A percentile compares a stretch with the other conserved stretches of the same genome.
Conservation (phyloP, 2,329 filamentous ascomycete species). For the Aspergillus amoenus region DNA sequence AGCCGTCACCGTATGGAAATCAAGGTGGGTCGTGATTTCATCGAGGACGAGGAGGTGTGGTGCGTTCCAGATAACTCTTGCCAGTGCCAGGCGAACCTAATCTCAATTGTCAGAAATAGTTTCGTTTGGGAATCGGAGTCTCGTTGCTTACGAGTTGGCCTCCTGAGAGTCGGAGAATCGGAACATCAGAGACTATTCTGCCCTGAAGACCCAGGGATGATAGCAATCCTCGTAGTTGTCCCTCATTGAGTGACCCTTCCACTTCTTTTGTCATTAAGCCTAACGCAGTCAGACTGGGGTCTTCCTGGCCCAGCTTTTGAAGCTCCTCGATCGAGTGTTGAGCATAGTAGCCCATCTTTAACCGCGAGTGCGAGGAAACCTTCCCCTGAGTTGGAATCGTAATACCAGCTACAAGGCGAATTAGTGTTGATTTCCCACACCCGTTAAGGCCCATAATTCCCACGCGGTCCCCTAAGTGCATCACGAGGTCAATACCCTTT, state of each 20-base stretch:
- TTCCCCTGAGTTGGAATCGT: slow-evolving; percentile 60
- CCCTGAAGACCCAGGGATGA: slow-evolving; percentile 70
- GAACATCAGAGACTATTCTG: slow-evolving; percentile 69
- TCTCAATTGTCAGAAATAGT: background rate
- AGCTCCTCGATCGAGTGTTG: slow-evolving; percentile 75
- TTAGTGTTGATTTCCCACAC: slow-evolving; percentile 75
- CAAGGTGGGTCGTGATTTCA: slow-evolving; percentile 81
- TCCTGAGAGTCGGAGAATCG: slow-evolving; percentile 71
- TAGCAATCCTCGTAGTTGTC: slow-evolving; percentile 65
- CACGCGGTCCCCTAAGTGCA: slow-evolving; percentile 71
- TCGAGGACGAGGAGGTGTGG: slow-evolving; percentile 76
- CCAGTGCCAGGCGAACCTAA: slow-evolving; percentile 61
- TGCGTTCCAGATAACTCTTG: slow-evolving; percentile 64
- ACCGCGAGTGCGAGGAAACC: slow-evolving; percentile 65
- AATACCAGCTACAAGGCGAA: slow-evolving; percentile 67
- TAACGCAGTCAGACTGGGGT: slow-evolving; percentile 62
- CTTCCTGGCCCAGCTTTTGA: slow-evolving; percentile 54
- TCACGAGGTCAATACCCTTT: slow-evolving; percentile 64
- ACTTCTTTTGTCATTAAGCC: slow-evolving; percentile 59
- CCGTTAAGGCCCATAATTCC: slow-evolving; percentile 79
- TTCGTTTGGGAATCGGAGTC: background rate
- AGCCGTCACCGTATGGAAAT: slow-evolving; percentile 76
- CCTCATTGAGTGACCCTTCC: slow-evolving; percentile 59
- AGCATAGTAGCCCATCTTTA: slow-evolving; percentile 73
- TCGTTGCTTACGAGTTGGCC: slow-evolving; percentile 66